Evolutionary conservation across 352 stramenopile species (phyloP), one percentile per base, ranked within the genome.

Genomic region (Phytophthora pisi): DNA sequence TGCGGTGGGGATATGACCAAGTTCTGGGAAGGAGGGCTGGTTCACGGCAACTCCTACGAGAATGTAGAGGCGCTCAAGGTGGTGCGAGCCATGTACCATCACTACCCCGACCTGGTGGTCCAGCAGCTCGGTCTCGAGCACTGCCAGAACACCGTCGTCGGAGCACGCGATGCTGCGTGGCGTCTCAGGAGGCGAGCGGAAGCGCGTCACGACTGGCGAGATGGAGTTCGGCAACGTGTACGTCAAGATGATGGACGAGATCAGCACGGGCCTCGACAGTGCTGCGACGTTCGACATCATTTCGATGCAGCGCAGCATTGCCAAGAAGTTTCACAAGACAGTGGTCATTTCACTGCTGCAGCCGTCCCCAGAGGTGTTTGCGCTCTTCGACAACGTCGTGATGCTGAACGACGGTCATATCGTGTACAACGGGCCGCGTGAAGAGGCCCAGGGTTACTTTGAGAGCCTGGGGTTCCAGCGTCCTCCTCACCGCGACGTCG

Each of bases 121-220:
- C 55, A 70, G 23, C 62, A 65, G 38, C 55, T 70, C 31, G 62
- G 55, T 24, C 40, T 70, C 4, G 55, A 70, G 10, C 49, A 36
- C 30, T 70, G 62, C 28, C 55, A 65, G 49, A 64, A 70, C 7
- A 70, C 55, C 16, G 28, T 70, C n/a, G 49, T 70, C 16, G 57
- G 64, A 6, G 64, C n/a, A 71, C 40, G 47, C 28, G 16, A 78
- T 90, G 57, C 50, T 78, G 2, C 77, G 82, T 45, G 85, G 85
- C 23, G 70, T 93, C 10, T 92, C 80, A 0, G 84, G 85, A 10
- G 84, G 85, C 7, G 80, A 93, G 49, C 72, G 79, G 10, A 88
- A 90, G 70, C 81, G 85, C 20, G 82, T 92, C 34, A 92, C 82
- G 16, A 82, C 74, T 0, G 84, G 82, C 13, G 81, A 92, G 75